Base-by-base conservation (phyloP, 108 stramenopile genomes). In the Nitzschia putrida region DNA sequence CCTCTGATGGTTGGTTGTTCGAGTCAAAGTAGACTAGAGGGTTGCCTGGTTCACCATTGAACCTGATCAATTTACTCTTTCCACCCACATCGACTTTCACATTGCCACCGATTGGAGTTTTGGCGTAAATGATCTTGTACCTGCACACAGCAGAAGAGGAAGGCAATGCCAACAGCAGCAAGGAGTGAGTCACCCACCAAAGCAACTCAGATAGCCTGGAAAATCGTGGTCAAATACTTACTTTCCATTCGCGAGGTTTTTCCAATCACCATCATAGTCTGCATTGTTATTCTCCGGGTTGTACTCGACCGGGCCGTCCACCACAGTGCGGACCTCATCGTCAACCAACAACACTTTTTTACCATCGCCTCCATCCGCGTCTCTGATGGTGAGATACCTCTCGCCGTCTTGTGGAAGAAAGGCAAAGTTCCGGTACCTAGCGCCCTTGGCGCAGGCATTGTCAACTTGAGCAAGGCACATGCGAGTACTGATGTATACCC, bases 361-460 rank as follows among this genome's bases (percentile, higher is more conserved):
- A 2, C n/a, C 18, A 3, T 16, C n/a, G 6, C 1, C 6, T 18
- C 4, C 47, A 4, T 16, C 47, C 14, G 18, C 18, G 13, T 9
- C 9, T 11, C 11, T 44, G 18, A 49, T 49, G 18, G 47, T 49
- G 6, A 49, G 18, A 5, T 2, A 4, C 6, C 47, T 49, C n/a
- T 3, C 14, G 14, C 2, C n/a, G 3, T 61, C 59, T 16, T 2
- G 39, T 2, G 40, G 37, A 14, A 41, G 59, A n/a, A 61, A 39
- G 59, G 59, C 59, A 42, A 61, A 61, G 40, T 61, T 61, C 37
- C 59, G 59, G 21, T 61, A 61, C 5, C 59, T 8, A 1, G 39
- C 20, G 4, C 40, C 59, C 2, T 18, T 20, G 0, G 9, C 39
- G 16, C 59, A 61, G 0, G 59, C 37, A 20, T 18, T 21, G 6